These are phyloP conservation scores for Tulasnella calospora DNA, from an alignment of 768 basidiomycete species.

Conservation along the genomic window DNA sequence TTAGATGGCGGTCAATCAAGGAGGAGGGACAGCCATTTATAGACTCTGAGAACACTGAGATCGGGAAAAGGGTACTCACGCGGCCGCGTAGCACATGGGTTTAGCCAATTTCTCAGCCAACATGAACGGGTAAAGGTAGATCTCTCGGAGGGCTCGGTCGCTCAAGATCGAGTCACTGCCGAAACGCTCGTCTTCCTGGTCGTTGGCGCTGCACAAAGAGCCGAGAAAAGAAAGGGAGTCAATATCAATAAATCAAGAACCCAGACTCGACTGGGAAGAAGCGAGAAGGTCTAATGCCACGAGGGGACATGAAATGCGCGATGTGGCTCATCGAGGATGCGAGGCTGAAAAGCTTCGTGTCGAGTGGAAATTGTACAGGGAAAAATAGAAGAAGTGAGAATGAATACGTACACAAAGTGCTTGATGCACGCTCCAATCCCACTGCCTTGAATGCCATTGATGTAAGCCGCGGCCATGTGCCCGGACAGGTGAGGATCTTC, in stretches of 20 bases:
- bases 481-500: constrained; percentile 75
- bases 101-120: constrained; percentile 45
- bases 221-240: neutral
- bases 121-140: constrained; percentile 71
- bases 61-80: constrained; percentile 41
- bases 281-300: neutral
- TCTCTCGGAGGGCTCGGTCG: constrained; percentile 62
- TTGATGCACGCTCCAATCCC: constrained; percentile 69
- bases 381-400: neutral
- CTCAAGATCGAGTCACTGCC: constrained; percentile 63
- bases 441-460: constrained; percentile 63
- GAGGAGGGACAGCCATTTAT: neutral
- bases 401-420: constrained; percentile 45
- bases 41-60: neutral
- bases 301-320: neutral
- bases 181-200: constrained; percentile 66
- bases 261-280: neutral
- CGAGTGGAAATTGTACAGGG: neutral
- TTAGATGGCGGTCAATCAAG: neutral
- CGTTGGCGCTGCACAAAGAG: constrained; percentile 43
- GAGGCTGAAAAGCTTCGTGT: neutral
- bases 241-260: neutral
- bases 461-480: constrained; percentile 61
- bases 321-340: neutral
- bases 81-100: constrained; percentile 59